Evolutionary conservation across 768 basidiomycete species (phyloP).

Genomic region (Gautieria morchelliformis): DNA sequence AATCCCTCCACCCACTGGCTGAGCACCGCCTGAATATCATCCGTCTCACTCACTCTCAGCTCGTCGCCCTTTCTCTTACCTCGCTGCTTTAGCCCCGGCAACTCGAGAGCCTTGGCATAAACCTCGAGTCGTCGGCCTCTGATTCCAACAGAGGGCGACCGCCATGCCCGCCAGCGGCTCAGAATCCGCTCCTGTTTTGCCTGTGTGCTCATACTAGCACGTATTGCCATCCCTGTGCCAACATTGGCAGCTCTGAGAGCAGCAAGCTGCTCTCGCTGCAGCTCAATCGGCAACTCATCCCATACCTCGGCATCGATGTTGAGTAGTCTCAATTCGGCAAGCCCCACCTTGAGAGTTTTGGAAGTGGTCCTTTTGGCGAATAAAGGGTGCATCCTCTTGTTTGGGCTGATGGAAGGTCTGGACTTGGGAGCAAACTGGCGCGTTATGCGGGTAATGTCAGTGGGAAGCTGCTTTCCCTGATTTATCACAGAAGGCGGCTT

Average conservation of each 20-base stretch:
- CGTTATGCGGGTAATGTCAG: constrained; percentile 49
- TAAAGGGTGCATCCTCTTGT: constrained; percentile 23
- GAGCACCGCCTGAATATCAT: constrained; percentile 64
- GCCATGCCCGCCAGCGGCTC: constrained; percentile 6
- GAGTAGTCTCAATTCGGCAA: constrained; percentile 50
- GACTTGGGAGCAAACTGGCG: constrained; percentile 52
- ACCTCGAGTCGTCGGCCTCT: constrained; percentile 1
- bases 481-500: no score
- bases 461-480: no score
- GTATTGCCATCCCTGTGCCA: constrained; percentile 8
- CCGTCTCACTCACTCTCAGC: constrained; percentile 49
- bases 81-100: constrained; percentile 50
- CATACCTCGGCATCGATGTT: constrained; percentile 73
- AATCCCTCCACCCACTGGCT: constrained; percentile 69
- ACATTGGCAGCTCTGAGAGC: constrained; percentile 15
- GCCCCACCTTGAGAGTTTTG: constrained; percentile 36
- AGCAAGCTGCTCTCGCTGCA: constrained; percentile 71
- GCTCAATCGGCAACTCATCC: constrained; percentile 44
- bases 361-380: constrained; percentile 24
- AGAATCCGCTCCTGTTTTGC: constrained; percentile 10
- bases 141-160: constrained; percentile 16
- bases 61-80: constrained; percentile 43
- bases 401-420: constrained; percentile 19
- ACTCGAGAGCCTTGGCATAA: no score
- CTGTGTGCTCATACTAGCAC: constrained; percentile 2